Conservation (phyloP, 2,329 filamentous ascomycete species). For the Gnomoniopsis smithogilvyi region DNA sequence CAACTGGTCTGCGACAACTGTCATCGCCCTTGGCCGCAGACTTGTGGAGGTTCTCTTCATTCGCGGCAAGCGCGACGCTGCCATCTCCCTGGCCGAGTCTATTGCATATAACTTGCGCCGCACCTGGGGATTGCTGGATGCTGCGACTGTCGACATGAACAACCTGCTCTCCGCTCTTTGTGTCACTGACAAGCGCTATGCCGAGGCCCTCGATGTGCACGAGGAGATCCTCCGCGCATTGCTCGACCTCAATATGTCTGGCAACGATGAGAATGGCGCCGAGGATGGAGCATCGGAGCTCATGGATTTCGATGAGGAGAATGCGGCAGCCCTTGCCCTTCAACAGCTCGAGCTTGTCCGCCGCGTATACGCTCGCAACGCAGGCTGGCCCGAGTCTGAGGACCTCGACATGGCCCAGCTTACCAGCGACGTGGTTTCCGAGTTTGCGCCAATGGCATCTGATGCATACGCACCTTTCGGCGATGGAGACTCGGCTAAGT, state of each 20-base stretch:
- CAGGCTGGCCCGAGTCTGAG: conserved; percentile 17
- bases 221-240: conserved; percentile 18
- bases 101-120: conserved; percentile 20
- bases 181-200: conserved; percentile 15
- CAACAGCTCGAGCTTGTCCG: conserved; percentile 19
- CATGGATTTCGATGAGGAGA: conserved; percentile 18
- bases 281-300: conserved; percentile 16
- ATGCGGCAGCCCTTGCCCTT: conserved; percentile 16
- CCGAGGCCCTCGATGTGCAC: conserved; percentile 18
- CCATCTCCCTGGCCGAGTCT: conserved; percentile 19
- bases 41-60: conserved; percentile 19
- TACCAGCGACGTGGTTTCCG: conserved; percentile 14
- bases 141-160: conserved; percentile 19
- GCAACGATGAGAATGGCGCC: conserved; percentile 4
- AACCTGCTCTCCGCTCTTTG: conserved; percentile 18
- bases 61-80: conserved; percentile 14
- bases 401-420: conserved; percentile 17
- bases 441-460: conserved; percentile 14
- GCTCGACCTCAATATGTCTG: conserved; percentile 17
- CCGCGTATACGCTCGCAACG: conserved; percentile 18
- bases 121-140: conserved; percentile 18
- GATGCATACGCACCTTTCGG: conserved; percentile 16
- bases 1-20: conserved; percentile 16
- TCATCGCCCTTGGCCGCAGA: conserved; percentile 18
- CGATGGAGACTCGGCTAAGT: conserved; percentile 17